phyloP scores from a whole-genome alignment of 768 basidiomycete genomes.

The Hydnomerulius pinastri region DNA sequence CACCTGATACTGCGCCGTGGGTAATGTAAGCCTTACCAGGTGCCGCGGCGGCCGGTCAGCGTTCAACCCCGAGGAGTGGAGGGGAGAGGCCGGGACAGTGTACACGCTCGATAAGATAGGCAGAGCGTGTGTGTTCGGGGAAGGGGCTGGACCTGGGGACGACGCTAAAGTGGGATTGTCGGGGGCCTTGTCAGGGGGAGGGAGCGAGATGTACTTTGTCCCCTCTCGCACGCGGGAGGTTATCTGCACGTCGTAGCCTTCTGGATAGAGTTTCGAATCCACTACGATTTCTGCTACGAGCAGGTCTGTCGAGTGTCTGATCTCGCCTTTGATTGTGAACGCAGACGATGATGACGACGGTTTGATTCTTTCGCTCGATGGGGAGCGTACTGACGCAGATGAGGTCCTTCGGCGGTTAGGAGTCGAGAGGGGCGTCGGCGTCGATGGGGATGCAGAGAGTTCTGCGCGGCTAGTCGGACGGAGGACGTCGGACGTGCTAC shows the following conservation, averaged over 20 bases:
- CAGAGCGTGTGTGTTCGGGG: conserved; percentile 29
- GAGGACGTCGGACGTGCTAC: conserved; percentile 18
- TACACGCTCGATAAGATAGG: conserved; percentile 64
- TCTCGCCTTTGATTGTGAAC: conserved; percentile 63
- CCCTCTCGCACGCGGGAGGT: conserved; percentile 44
- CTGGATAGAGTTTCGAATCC: conserved; percentile 78
- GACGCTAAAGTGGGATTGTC: not conserved
- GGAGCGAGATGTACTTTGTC: conserved; percentile 39
- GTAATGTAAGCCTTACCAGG: conserved; percentile 73
- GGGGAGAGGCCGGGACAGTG: conserved; percentile 78
- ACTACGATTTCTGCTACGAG: conserved; percentile 78
- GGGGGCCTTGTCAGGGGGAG: conserved; percentile 11
- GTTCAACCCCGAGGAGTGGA: conserved; percentile 72
- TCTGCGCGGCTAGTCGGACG: conserved; percentile 13
- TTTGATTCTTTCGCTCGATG: conserved; percentile 35
- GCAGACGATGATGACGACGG: conserved; percentile 47
- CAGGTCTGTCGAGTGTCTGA: conserved; percentile 64
- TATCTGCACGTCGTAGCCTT: conserved; percentile 64
- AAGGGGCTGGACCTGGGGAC: not conserved
- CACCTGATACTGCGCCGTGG: conserved; percentile 79
- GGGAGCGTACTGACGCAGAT: conserved; percentile 31
- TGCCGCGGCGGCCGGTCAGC: conserved; percentile 61
- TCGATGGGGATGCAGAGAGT: conserved; percentile 25
- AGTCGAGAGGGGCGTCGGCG: conserved; percentile 10
- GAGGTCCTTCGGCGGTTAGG: conserved; percentile 19